Evolutionary conservation across 1,284 basidiomycete genomes (phyloP).

Genomic region (Meira nashicola): DNA sequence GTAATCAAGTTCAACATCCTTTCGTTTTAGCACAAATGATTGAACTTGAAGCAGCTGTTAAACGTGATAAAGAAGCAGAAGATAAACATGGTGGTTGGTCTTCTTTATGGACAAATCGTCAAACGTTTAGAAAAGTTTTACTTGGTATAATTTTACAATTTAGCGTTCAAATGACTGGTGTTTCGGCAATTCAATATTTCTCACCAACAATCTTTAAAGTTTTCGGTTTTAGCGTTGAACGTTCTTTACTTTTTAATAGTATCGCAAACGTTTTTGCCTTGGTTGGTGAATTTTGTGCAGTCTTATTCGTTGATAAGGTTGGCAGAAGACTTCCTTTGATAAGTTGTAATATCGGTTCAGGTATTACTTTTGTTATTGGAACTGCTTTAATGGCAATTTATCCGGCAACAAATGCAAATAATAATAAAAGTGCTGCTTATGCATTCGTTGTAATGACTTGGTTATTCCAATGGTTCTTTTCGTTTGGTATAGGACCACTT

Average conservation of each 20-base stretch:
- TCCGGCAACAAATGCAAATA: constrained; percentile 53
- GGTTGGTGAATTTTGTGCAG: constrained; percentile 60
- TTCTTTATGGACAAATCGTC: constrained; percentile 59
- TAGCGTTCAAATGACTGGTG: constrained; percentile 59
- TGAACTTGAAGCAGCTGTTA: constrained; percentile 54
- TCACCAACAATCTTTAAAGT: constrained; percentile 43
- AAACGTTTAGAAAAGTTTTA: constrained; percentile 57
- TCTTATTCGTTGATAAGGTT: constrained; percentile 61
- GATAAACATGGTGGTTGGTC: constrained; percentile 49
- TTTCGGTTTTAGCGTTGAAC: constrained; percentile 57
- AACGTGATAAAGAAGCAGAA: constrained; percentile 32
- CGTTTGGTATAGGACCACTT: constrained; percentile 58
- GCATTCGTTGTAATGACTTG: constrained; percentile 54
- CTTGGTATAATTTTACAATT: constrained; percentile 56
- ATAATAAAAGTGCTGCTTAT: constrained; percentile 19
- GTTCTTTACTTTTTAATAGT: constrained; percentile 62
- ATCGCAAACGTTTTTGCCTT: constrained; percentile 64
- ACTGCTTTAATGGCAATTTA: constrained; percentile 59
- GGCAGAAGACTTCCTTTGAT: constrained; percentile 61
- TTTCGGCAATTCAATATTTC: constrained; percentile 59
- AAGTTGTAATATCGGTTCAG: constrained; percentile 59
- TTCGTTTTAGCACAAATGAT: constrained; percentile 55
- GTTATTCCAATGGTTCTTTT: constrained; percentile 62
- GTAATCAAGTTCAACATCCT: constrained; percentile 57
- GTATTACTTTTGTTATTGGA: constrained; percentile 60